Conservation (phyloP, 2,329 filamentous ascomycete species). For the Chaetomiaceae sp. region DNA sequence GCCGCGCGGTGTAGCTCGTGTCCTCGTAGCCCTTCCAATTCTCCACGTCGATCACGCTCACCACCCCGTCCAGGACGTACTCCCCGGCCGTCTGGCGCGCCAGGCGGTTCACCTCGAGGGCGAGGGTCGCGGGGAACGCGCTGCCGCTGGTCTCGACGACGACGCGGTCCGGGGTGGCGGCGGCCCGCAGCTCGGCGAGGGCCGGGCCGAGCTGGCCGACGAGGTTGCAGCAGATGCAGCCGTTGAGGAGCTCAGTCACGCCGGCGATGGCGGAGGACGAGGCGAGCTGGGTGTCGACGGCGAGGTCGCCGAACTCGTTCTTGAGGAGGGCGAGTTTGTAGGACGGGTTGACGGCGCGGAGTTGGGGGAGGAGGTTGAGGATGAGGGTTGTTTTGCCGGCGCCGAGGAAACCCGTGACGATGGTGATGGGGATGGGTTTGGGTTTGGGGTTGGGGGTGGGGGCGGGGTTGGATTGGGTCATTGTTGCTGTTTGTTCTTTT, state of each 20-base stretch:
- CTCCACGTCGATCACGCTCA: slow-evolving; percentile 88
- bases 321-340: slow-evolving; percentile 95
- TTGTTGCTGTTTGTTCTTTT: neutral
- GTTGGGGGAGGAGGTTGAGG: slow-evolving; percentile 87
- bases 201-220: slow-evolving; percentile 85
- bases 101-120: slow-evolving; percentile 82
- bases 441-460: neutral
- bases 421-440: slow-evolving; percentile 76
- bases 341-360: slow-evolving; percentile 61
- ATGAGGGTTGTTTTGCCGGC: slow-evolving; percentile 96
- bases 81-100: slow-evolving; percentile 60
- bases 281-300: slow-evolving; percentile 88
- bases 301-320: slow-evolving; percentile 95
- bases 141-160: slow-evolving; percentile 90
- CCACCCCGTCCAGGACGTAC: slow-evolving; percentile 79
- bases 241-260: slow-evolving; percentile 89
- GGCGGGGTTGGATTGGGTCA: slow-evolving; percentile 14
- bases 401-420: slow-evolving; percentile 93
- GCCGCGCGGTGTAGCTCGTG: slow-evolving; percentile 79
- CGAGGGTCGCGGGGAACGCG: slow-evolving; percentile 82
- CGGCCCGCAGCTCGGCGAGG: slow-evolving; percentile 64
- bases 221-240: slow-evolving; percentile 98
- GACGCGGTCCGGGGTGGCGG: slow-evolving; percentile 69
- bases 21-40: slow-evolving; percentile 94
- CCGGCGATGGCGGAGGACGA: slow-evolving; percentile 77